Base-by-base conservation (phyloP, 2,329 filamentous ascomycete species). In the Pseudodiploospora longispora region DNA sequence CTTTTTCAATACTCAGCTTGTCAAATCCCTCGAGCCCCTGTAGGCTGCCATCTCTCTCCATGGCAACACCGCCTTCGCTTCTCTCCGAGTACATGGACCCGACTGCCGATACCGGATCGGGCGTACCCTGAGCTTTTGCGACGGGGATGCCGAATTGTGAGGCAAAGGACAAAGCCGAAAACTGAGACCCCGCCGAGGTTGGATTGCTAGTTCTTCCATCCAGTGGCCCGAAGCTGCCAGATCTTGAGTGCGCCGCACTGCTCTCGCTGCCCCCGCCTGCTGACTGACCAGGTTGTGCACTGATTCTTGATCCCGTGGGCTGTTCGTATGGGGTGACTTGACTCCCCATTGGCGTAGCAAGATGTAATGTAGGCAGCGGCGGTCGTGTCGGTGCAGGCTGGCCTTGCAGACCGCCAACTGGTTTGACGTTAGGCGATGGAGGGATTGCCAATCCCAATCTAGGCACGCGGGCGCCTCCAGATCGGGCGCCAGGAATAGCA, bases 401-500 rank as follows among this genome's bases (percentile, higher is more conserved):
- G 12, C 50, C 42, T 9, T 53, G 65, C 67, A 57, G 73, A 53
- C 71, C 74, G 53, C 76, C 78, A 41, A 93, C 80, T 2, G 90
- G 82, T 63, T 90, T 87, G 50, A 75, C 83, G 66, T 81, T 91
- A 40, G 88, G 87, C 32, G 88, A 95, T 1, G 86, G 82, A 33
- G 91, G 91, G 47, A 97, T 97, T 38, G 90, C 87, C 45, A 97
- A 78, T 37, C 89, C 91, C 47, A 97, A 76, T 56, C 85, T 82
- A 29, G 88, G 88, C 42, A 84, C 74, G 51, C 85, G 76, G 47
- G 75, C 70, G 47, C 79, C 81, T 54, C 72, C 74, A 50, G 74
- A 74, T 55, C 81, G 76, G 52, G 71, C 73, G 51, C 87, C 86
- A 34, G 85, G 85, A 45, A 94, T 82, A 49, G 88, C 87, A 43